phyloP scores from a whole-genome alignment of 164 flowering plant species.

The Piper betle region DNA sequence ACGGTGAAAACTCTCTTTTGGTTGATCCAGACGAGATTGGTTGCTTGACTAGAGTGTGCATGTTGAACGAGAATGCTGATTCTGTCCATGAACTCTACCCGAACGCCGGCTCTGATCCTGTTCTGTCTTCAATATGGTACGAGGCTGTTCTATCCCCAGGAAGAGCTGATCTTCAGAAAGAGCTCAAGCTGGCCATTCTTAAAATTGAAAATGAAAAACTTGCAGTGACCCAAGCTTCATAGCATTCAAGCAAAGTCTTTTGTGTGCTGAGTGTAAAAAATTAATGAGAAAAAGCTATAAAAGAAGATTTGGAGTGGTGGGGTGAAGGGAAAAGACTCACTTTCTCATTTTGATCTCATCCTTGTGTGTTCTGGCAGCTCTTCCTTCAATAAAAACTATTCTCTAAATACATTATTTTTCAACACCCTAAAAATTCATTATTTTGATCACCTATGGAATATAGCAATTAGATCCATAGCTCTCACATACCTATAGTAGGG shows the following conservation, averaged over 20 bases:
- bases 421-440: too few relatives aligned
- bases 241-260: not conserved
- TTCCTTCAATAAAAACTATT: too few relatives aligned
- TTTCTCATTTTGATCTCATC: too few relatives aligned
- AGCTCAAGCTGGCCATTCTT: slow-evolving; percentile 36
- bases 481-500: too few relatives aligned
- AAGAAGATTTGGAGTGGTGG: too few relatives aligned
- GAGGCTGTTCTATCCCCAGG: slow-evolving; percentile 40
- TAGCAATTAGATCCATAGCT: too few relatives aligned
- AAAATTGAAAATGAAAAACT: slow-evolving; percentile 28
- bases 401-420: too few relatives aligned
- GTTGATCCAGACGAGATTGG: slow-evolving; percentile 63
- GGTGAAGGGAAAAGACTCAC: too few relatives aligned
- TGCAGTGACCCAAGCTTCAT: not conserved
- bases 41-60: slow-evolving; percentile 32
- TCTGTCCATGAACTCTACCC: slow-evolving; percentile 52
- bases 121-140: slow-evolving; percentile 49
- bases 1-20: slow-evolving; percentile 41
- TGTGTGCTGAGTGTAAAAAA: too few relatives aligned
- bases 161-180: slow-evolving; percentile 32
- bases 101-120: slow-evolving; percentile 9
- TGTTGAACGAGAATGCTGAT: slow-evolving; percentile 58
- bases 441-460: too few relatives aligned
- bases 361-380: too few relatives aligned
- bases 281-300: too few relatives aligned